These are phyloP conservation scores for Chimonanthus praecox DNA, from an alignment of 164 flowering plant species.

Conservation along the genomic window DNA sequence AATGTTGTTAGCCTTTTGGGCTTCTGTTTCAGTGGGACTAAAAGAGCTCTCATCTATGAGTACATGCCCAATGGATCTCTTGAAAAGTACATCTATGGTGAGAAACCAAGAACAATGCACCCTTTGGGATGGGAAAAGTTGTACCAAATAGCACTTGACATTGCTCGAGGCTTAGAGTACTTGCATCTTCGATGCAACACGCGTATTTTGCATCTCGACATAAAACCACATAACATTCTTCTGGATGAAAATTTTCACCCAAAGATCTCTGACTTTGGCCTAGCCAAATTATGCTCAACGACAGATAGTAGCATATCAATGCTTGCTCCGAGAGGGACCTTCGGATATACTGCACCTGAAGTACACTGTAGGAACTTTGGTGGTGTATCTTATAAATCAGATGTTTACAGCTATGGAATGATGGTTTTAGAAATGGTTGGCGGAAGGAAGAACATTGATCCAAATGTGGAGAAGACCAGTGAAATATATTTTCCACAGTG, in stretches of 20 bases:
- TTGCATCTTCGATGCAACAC: slow-evolving; percentile 1
- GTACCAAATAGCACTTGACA: neutral
- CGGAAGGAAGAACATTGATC: neutral
- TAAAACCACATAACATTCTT: slow-evolving; percentile 7
- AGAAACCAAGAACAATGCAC: neutral
- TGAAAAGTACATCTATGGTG: neutral
- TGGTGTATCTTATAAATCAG: slow-evolving; percentile 3
- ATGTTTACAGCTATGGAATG: slow-evolving; percentile 14
- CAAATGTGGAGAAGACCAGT: neutral
- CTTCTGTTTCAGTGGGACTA: neutral
- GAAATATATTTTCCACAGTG: slow-evolving; percentile 6
- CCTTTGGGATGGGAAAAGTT: slow-evolving; percentile 2
- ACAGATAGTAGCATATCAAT: neutral
- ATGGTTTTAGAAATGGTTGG: slow-evolving; percentile 8
- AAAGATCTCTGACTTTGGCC: slow-evolving; percentile 12
- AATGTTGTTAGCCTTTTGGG: slow-evolving; percentile 6
- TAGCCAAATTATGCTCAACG: slow-evolving; percentile 1
- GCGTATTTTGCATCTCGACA: slow-evolving; percentile 4
- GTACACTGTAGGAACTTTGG: neutral
- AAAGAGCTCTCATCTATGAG: slow-evolving; percentile 11
- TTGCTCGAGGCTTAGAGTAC: slow-evolving; percentile 4
- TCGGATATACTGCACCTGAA: slow-evolving; percentile 13
- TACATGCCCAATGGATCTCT: slow-evolving; percentile 10
- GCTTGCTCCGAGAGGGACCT: slow-evolving; percentile 3
- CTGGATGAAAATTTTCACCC: slow-evolving; percentile 2